These are phyloP conservation scores for Dactylellina parvicollis DNA, from an alignment of 2,329 filamentous ascomycete species.

Conservation along the genomic window DNA sequence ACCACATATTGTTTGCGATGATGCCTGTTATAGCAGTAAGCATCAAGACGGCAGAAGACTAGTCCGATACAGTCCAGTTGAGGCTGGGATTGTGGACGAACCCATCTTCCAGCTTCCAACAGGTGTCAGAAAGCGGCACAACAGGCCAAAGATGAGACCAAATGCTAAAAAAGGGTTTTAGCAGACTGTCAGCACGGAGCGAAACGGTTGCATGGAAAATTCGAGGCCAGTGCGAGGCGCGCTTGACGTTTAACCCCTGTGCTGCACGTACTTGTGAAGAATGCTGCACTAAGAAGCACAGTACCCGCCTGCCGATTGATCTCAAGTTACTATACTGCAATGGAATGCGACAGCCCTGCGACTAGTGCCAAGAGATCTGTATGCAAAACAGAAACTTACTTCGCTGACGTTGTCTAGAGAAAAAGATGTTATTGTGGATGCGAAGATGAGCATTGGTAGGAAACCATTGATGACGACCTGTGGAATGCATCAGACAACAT, in stretches of 20 bases:
- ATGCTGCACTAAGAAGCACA: conserved; percentile 51
- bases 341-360: conserved; percentile 48
- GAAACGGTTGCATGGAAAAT: conserved; percentile 24
- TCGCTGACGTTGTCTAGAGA: conserved; percentile 52
- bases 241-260: conserved; percentile 35
- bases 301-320: conserved; percentile 42
- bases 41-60: conserved; percentile 1
- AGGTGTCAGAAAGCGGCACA: conserved; percentile 51
- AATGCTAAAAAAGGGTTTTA: conserved; percentile 37
- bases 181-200: conserved; percentile 17
- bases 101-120: conserved; percentile 52
- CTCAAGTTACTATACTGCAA: conserved; percentile 22
- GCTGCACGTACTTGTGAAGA: conserved; percentile 47
- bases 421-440: conserved; percentile 52
- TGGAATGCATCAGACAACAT: conserved; percentile 48
- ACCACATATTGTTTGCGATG: conserved; percentile 53
- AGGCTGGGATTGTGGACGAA: conserved; percentile 29
- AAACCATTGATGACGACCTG: conserved; percentile 53
- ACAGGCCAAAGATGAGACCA: conserved; percentile 47
- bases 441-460: conserved; percentile 53
- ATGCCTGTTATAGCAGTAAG: conserved; percentile 34
- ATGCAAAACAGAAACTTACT: conserved; percentile 20
- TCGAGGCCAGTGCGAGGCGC: conserved; percentile 45
- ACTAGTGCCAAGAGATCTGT: conserved; percentile 19
- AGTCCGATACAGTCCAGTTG: conserved; percentile 9